Evolutionary conservation across 805 yeast species (phyloP), one percentile per base, ranked within the genome.

Genomic region (Candida germanica): DNA sequence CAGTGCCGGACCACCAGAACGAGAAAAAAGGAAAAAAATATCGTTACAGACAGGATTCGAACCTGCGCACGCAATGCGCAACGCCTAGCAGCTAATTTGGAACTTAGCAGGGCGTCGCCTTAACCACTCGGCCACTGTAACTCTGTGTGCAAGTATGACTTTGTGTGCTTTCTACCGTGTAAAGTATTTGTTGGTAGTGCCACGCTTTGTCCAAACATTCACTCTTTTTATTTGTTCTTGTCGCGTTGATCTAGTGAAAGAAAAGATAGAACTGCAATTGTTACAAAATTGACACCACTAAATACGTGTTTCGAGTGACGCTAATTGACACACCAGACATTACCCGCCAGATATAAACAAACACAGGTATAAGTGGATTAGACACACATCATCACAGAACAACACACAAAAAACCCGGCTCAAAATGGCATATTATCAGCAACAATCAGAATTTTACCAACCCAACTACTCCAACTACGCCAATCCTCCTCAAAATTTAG

Each of bases 41-140:
- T 50, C 95, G 96, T 84, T 85, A 87, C 94, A 83, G 94, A 86
- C 95, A 87, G 94, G 96, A 87, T 87, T 87, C 96, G 96, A 87
- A 87, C 96, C 94, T 87, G 95, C 95, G 96, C 61, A 64, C 67
- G 71, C 58, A 66, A 54, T 57, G 57, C 71, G 67, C 73, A 66
- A 65, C 66, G 59, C 69, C 69, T 63, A 37, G 42, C 67, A 38
- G 48, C 61, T 47, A 44, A 69, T 79, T 17, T 13, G 10, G 12
- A 29, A 36, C 18, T 34, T 44, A 81, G 87, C 87, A 81, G 88
- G 87, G 87, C 80, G 79, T 78, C 88, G 85, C 87, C 87, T 81
- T 81, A 81, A 81, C 87, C 88, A 80, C 88, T 81, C 87, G 87
- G 87, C 85, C 87, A 81, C 86, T 74, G 85, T 69, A 65, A 71